Evolutionary conservation across 1,139 yeast genomes (phyloP), one percentile per base, ranked within the genome.

Genomic region (Arxiozyma slooffiae): DNA sequence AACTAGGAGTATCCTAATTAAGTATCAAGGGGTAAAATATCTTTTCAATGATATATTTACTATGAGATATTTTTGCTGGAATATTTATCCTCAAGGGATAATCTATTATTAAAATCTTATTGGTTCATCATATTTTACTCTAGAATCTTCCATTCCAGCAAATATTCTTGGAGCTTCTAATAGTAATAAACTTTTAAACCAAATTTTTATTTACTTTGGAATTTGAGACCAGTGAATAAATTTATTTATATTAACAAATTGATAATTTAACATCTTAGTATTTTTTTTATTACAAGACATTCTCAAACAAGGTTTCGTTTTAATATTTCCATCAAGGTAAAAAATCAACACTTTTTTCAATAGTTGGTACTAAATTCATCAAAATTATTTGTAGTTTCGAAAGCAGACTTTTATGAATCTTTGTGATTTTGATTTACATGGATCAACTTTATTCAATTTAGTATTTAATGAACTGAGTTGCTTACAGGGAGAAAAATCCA

Each of bases 401-500:
- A 44, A 26, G 48, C 52, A 51, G 60, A 63, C 0, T 56, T 50
- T 37, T 60, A 61, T 0, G 62, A 54, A 52, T 63, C 64, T n/a
- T 14, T 56, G 46, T n/a, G 64, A 26, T 7, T 54, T 52, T 6
- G 59, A 50, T 26, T 58, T 49, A 18, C 58, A 43, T 3, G 67
- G 66, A 38, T 61, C 62, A 1, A 63, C 48, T 45, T 61, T 66
- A 44, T 52, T 56, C 40, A 64, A 43, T 42, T 55, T 59, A 21
- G 59, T 59, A 43, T 55, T 54, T 4, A 64, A 44, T 30, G 59
- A 47, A 18, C 60, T 59, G 30, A 66, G 41, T 14, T 50, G 56
- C 44, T 59, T 63, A 48, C 69, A 66, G 0, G 61, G 62, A 38
- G 53, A 52, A 47, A 59, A 60, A 49, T 64, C 68, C 66, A 64